phyloP scores from a whole-genome alignment of 2,329 filamentous ascomycete genomes.

The Seiridium cupressi region DNA sequence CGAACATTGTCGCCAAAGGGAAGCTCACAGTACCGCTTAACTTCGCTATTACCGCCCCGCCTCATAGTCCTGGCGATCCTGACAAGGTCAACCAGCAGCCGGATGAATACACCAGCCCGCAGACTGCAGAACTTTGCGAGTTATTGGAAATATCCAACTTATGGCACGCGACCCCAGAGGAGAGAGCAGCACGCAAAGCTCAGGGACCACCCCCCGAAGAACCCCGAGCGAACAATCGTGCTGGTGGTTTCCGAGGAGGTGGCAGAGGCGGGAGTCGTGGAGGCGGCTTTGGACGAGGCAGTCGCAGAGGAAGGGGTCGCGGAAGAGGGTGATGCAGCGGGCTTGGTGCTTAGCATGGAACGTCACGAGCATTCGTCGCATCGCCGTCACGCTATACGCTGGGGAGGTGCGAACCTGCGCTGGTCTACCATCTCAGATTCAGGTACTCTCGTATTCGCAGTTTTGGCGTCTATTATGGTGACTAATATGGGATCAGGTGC shows the following conservation, averaged over 20 bases:
- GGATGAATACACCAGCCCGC: slow-evolving; percentile 80
- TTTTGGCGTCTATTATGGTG: too few relatives aligned
- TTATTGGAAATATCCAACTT: slow-evolving; percentile 75
- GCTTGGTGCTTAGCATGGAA: not conserved
- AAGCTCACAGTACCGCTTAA: slow-evolving; percentile 73
- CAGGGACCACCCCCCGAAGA: slow-evolving; percentile 51
- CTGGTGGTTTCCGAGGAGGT: slow-evolving; percentile 18
- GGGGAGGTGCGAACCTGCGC: too few relatives aligned
- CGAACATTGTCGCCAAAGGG: slow-evolving; percentile 63
- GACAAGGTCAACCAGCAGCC: slow-evolving; percentile 63
- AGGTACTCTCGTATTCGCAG: too few relatives aligned
- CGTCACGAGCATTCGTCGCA: too few relatives aligned
- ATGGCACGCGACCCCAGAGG: slow-evolving; percentile 70
- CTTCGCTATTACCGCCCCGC: slow-evolving; percentile 73
- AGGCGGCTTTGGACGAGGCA: slow-evolving; percentile 31
- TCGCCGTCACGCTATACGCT: too few relatives aligned
- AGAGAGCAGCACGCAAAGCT: slow-evolving; percentile 58
- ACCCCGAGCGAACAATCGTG: slow-evolving; percentile 12
- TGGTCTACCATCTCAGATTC: too few relatives aligned
- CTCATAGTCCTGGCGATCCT: slow-evolving; percentile 58
- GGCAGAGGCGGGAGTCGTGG: slow-evolving; percentile 29
- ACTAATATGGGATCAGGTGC: too few relatives aligned
- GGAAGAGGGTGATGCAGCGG: not conserved
- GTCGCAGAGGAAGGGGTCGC: slow-evolving; percentile 14
- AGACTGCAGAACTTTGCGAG: slow-evolving; percentile 79